Evolutionary conservation across 257 asterid species (phyloP), one percentile per base, ranked within the genome.

Genomic region (Capsicum chinense): DNA sequence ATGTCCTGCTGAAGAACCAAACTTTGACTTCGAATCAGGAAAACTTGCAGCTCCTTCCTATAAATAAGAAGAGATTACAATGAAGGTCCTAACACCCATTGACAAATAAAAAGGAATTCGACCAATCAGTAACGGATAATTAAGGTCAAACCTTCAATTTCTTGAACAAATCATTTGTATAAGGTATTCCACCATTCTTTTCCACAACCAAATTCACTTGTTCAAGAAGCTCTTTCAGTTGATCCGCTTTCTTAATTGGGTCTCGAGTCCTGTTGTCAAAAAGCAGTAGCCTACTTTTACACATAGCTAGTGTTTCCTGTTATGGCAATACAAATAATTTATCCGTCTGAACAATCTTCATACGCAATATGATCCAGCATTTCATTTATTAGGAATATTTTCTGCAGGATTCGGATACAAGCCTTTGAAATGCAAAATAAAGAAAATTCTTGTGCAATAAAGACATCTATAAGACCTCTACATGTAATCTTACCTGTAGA

Each of bases 221-320:
- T 60, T 76, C 35, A 39, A 90, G 88, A 84, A 93, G 97, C 57
- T 88, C 47, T 16, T 81, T 21, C 83, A 90, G 37, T 66, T 95
- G 98, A 26, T 82, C 73, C 10, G 56, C 56, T 79, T 85, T 88
- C 86, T 87, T 85, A 76, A 0, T 16, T 44, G 62, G 79, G 66
- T 95, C 92, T 83, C 84, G 85, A 3, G 97, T 89, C 88, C 56
- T 87, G 85, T 95, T 95, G 84, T 95, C 93, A 83, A 94, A 93
- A 16, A 92, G 88, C 52, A 94, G 91, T 33, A 47, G 19, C 62
- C 99, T 91, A 80, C 91, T 88, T 79, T 91, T 92, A 85, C 97
- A 95, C 91, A 88, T 81, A 44, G 33, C n/a, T 2, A 93, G 93
- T 12, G 78, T 88, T 84, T 83, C 88, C 98, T 91, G 70, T 26